Evolutionary conservation across 2,329 filamentous ascomycete genomes (phyloP).

Genomic region (Karstenula rhodostoma): DNA sequence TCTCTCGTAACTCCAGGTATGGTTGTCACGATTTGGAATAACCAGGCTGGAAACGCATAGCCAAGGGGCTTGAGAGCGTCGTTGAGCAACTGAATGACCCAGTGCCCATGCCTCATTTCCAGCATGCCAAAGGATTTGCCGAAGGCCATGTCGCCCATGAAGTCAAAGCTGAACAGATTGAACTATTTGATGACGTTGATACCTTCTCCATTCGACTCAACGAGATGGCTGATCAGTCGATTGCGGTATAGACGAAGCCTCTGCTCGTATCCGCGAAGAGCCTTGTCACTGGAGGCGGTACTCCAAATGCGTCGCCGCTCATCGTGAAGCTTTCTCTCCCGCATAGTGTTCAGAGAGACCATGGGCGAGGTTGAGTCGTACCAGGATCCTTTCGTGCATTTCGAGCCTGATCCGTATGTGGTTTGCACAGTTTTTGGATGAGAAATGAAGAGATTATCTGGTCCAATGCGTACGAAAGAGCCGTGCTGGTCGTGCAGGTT

Average conservation of each 20-base stretch:
- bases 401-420: conserved; percentile 17
- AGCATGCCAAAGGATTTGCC: conserved; percentile 47
- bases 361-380: conserved; percentile 18
- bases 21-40: neutral
- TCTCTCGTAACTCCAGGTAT: conserved; percentile 4
- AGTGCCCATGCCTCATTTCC: conserved; percentile 14
- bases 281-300: conserved; percentile 3
- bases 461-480: conserved; percentile 14
- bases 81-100: conserved; percentile 9
- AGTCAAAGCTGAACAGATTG: conserved; percentile 52
- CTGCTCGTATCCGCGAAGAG: neutral
- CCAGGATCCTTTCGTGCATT: conserved; percentile 23
- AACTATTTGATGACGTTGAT: conserved; percentile 18
- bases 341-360: conserved; percentile 16
- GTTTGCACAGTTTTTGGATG: conserved; percentile 9
- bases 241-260: neutral
- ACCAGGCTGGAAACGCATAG: conserved; percentile 1
- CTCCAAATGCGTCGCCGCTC: conserved; percentile 22
- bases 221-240: neutral
- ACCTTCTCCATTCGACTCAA: neutral
- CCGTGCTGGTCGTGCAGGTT: conserved; percentile 15
- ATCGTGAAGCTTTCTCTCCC: conserved; percentile 21
- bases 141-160: conserved; percentile 53
- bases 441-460: conserved; percentile 27
- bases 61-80: neutral